A percentile compares a stretch with the other conserved stretches of the same genome.
Conservation (phyloP, 2,329 filamentous ascomycete genomes). For the Fusarium annulatum region DNA sequence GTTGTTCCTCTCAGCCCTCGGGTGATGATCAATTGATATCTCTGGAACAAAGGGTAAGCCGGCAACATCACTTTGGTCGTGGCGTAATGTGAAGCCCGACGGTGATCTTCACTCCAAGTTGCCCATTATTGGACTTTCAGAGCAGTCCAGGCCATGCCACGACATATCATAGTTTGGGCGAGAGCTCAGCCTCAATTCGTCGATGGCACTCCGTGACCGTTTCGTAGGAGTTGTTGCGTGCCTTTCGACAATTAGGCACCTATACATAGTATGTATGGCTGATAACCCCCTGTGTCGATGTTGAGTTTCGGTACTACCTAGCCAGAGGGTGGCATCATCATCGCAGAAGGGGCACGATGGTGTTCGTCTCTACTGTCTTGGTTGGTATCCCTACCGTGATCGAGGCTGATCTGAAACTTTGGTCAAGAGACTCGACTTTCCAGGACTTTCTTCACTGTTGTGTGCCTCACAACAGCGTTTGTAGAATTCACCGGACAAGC, state of each 20-base stretch:
- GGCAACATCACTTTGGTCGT: not conserved
- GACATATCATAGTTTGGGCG: constrained; percentile 5
- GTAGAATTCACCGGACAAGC: not conserved
- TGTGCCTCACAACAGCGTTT: not conserved
- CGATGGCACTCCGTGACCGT: not conserved
- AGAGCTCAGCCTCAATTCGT: constrained; percentile 11
- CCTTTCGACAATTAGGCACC: not conserved
- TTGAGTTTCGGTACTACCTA: not conserved
- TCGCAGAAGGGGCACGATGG: not conserved
- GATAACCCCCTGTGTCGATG: not conserved
- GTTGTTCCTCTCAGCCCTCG: not conserved
- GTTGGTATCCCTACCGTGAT: not conserved
- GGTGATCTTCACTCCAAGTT: constrained; percentile 17
- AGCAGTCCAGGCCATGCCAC: constrained; percentile 26
- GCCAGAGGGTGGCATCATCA: not conserved
- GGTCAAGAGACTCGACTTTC: not conserved
- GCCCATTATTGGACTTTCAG: not conserved
- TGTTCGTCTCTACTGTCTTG: not conserved
- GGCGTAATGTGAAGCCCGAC: not conserved
- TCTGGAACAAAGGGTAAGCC: not conserved
- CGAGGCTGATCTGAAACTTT: not conserved
- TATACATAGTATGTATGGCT: not conserved
- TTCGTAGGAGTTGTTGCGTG: not conserved
- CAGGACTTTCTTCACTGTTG: not conserved
- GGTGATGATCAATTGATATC: not conserved